Evolutionary conservation across 2,329 filamentous ascomycete species (phyloP).

Genomic region (Pseudogymnoascus sp.): DNA sequence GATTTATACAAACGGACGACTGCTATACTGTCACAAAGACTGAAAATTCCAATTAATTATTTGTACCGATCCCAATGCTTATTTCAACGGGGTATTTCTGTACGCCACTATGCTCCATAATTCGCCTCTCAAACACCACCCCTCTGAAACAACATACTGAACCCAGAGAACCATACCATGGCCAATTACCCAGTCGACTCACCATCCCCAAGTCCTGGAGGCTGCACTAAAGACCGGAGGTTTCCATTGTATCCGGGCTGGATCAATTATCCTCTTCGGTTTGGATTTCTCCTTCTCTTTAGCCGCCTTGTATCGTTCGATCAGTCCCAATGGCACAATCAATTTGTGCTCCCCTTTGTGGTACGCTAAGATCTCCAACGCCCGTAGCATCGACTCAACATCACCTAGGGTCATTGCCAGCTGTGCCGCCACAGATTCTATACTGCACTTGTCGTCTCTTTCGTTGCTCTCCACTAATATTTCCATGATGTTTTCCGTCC

Average conservation of each 20-base stretch:
- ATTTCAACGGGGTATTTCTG: neutral
- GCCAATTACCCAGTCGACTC: conserved; percentile 18
- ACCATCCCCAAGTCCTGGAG: conserved; percentile 94
- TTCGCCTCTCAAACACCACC: conserved; percentile 2
- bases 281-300: conserved; percentile 75
- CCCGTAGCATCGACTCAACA: conserved; percentile 88
- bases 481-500: conserved; percentile 91
- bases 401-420: conserved; percentile 97
- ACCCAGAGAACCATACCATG: neutral
- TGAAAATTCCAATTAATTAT: neutral
- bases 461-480: conserved; percentile 67
- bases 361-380: conserved; percentile 89
- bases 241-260: conserved; percentile 81
- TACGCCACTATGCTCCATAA: conserved; percentile 2
- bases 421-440: conserved; percentile 70
- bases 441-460: conserved; percentile 63
- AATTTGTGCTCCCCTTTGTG: conserved; percentile 96
- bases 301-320: conserved; percentile 54
- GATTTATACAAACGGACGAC: no score
- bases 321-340: conserved; percentile 75
- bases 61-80: neutral
- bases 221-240: conserved; percentile 89
- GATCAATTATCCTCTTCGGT: conserved; percentile 66
- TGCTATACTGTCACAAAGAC: no score
- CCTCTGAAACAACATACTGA: neutral